Percentiles rank a stretch among this genome's conserved stretches.
These are phyloP conservation scores for Avicennia marina DNA, from an alignment of 257 asterid species.

Conservation along the genomic window DNA sequence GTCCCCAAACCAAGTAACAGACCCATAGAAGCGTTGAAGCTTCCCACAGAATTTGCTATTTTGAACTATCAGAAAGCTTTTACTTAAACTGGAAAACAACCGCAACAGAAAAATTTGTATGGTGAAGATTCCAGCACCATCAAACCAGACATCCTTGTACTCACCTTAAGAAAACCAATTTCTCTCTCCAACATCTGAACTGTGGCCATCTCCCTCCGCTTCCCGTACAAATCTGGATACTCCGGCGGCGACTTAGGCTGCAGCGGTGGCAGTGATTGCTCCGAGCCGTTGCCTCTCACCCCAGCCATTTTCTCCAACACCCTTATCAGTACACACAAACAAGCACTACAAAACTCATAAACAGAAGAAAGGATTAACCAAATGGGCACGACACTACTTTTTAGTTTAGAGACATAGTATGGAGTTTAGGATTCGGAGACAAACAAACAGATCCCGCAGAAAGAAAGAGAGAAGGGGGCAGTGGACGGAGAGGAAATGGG, in stretches of 20 bases:
- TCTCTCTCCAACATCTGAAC: constrained; percentile 86
- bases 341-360: too few species aligned
- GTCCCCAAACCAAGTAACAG: not conserved
- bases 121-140: too few species aligned
- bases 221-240: constrained; percentile 91
- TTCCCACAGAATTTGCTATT: too few species aligned
- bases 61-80: not conserved
- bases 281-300: constrained; percentile 28
- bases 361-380: too few species aligned
- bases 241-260: constrained; percentile 83
- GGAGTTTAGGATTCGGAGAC: too few species aligned
- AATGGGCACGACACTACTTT: too few species aligned
- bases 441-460: too few species aligned
- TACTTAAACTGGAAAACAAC: not conserved
- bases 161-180: constrained; percentile 73
- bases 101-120: not conserved
- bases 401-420: too few species aligned
- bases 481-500: too few species aligned
- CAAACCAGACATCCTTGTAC: not conserved
- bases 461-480: too few species aligned
- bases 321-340: too few species aligned
- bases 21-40: not conserved
- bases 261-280: constrained; percentile 79
- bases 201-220: constrained; percentile 65
- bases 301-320: constrained; percentile 36